These are phyloP conservation scores for Strobilomyces dryophilus DNA, from an alignment of 768 basidiomycete genomes.

Conservation along the genomic window DNA sequence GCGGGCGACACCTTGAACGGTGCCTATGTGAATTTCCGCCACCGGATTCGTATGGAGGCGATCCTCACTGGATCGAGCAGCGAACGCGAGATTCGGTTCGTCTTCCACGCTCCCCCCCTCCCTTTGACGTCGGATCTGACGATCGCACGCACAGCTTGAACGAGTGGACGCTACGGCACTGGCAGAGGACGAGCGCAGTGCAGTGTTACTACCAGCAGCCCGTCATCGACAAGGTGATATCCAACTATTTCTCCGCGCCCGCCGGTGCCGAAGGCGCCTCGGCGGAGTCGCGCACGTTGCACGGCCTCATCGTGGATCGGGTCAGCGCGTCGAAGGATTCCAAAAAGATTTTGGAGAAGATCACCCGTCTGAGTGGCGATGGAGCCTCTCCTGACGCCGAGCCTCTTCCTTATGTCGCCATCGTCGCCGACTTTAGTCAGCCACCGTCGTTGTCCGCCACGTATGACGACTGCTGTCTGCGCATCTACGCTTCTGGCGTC, in stretches of 20 bases:
- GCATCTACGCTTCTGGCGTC: conserved; percentile 1
- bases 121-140: neutral
- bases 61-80: neutral
- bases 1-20: conserved; percentile 3
- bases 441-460: neutral
- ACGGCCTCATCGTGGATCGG: neutral
- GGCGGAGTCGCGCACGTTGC: neutral
- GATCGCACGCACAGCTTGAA: neutral
- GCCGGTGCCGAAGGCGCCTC: neutral
- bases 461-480: conserved; percentile 4
- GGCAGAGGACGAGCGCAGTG: neutral
- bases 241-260: neutral
- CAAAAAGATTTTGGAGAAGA: neutral
- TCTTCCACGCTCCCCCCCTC: neutral
- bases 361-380: neutral
- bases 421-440: conserved; percentile 7
- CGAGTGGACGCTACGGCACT: conserved; percentile 10
- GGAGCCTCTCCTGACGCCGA: neutral
- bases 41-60: conserved; percentile 13
- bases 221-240: neutral
- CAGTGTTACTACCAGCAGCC: conserved; percentile 13
- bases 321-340: neutral
- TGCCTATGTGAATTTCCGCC: conserved; percentile 10
- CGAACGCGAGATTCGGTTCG: neutral
- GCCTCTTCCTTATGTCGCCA: neutral